Evolutionary conservation across 1,284 basidiomycete genomes (phyloP).

Genomic region (Singerocomus inundabilis): DNA sequence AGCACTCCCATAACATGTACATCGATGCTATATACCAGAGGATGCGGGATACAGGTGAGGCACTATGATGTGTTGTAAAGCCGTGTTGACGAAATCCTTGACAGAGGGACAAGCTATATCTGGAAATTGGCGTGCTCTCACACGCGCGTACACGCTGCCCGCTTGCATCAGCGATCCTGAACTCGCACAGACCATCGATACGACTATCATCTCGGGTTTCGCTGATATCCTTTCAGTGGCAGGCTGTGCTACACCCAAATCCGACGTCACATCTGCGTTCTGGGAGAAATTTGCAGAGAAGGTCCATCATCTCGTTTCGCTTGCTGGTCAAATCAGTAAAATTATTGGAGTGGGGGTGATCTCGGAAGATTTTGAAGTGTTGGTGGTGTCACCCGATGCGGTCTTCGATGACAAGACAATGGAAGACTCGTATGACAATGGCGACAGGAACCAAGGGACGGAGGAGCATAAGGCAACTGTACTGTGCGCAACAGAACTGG

Average conservation of each 20-base stretch:
- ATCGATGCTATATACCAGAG: constrained; percentile 20
- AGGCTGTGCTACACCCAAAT: neutral
- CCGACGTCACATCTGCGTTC: neutral
- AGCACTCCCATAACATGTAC: constrained; percentile 13
- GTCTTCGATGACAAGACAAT: constrained; percentile 11
- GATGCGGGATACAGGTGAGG: constrained; percentile 17
- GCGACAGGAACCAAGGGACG: neutral
- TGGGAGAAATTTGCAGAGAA: constrained; percentile 7
- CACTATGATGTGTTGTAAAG: neutral
- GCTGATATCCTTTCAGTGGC: constrained; percentile 11
- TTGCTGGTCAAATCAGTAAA: constrained; percentile 6
- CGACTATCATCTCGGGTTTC: neutral
- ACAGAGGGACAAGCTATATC: constrained; percentile 11
- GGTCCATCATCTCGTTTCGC: constrained; percentile 5
- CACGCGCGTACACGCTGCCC: constrained; percentile 13
- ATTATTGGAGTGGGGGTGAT: constrained; percentile 15
- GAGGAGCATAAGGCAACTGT: neutral
- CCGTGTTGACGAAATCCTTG: neutral
- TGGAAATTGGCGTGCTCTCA: constrained; percentile 17
- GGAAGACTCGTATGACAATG: constrained; percentile 8
- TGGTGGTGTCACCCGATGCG: neutral
- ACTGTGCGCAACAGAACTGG: constrained; percentile 13
- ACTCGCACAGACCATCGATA: neutral
- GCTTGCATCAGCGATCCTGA: neutral
- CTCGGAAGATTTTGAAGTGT: constrained; percentile 15